Evolutionary conservation across 768 basidiomycete species (phyloP).

Genomic region (Lactarius sp.): DNA sequence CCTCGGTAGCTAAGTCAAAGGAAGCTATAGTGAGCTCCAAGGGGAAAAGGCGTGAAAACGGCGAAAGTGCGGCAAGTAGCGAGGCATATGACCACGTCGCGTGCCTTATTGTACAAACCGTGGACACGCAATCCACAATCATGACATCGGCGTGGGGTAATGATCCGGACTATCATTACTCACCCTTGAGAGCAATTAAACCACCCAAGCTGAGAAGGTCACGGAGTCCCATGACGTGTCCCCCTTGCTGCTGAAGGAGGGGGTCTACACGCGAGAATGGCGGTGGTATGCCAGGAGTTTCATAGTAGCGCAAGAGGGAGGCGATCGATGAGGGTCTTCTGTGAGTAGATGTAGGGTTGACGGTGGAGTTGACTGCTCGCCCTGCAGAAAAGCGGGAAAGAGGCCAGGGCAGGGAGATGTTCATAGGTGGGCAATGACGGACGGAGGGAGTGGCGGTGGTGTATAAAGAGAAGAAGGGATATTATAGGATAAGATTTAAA

Average conservation of each 20-base stretch:
- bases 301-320: conserved; percentile 41
- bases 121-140: not conserved
- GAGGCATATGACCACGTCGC: conserved; percentile 10
- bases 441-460: not conserved
- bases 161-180: not conserved
- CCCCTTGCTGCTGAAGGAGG: conserved; percentile 54
- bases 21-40: conserved; percentile 37
- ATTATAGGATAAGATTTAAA: conserved; percentile 1
- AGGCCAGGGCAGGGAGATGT: conserved; percentile 27
- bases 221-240: conserved; percentile 56
- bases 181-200: conserved; percentile 33
- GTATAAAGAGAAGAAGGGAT: not conserved
- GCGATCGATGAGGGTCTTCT: conserved; percentile 13
- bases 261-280: conserved; percentile 71
- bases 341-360: conserved; percentile 7
- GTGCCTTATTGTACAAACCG: not conserved
- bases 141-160: not conserved
- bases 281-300: conserved; percentile 62
- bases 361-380: not conserved
- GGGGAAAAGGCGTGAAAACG: not conserved
- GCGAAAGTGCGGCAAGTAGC: not conserved
- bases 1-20: conserved; percentile 34
- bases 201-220: conserved; percentile 68
- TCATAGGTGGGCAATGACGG: conserved; percentile 5
- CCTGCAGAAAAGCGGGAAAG: conserved; percentile 25